Base-by-base conservation (phyloP, 805 yeast genomes). In the Brettanomyces naardenensis region DNA sequence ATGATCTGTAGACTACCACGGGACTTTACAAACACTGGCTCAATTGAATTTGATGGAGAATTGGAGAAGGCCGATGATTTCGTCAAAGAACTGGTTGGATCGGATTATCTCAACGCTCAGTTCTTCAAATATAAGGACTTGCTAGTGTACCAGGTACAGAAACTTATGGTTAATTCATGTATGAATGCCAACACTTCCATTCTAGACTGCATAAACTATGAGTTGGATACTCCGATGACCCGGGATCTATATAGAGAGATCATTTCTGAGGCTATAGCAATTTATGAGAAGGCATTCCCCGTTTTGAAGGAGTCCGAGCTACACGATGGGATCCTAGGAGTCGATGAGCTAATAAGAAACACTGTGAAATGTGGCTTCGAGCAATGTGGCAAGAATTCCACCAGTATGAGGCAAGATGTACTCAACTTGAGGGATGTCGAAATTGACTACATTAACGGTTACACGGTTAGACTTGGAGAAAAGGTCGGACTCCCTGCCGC, bases 181-280 rank as follows among this genome's bases (percentile, higher is more conserved):
- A 78, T 90, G 46, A 90, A 92, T 52, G 83, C 96, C 0, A 62
- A 82, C 21, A 83, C 96, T 0, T 81, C 95, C 0, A 62, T 87
- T 18, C 59, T 84, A 19, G 82, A 85, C 55, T 82, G 92, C 52
- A 53, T 68, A 28, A 92, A 92, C 52, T 95, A 94, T 25, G 85
- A 81, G 36, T 61, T 90, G 15, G 58, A 68, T n/a, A 50, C 59
- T 14, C 61, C 71, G 25, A 52, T 58, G 3, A 52, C 64, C 6
- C 38, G 53, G 9, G 44, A 47, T 2, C 47, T 74, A 5, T 55
- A 75, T 50, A 49, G 44, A 18, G 52, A 58, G 13, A 55, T 80
- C 9, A 65, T 79, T 2, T 37, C 48, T 2, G 85, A 74, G 44
- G 57, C 68, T 2, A 50, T 71, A 13, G 61, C 57, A 2, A 67